Evolutionary conservation across 768 basidiomycete species (phyloP).

Genomic region (Mrakia blollopis): DNA sequence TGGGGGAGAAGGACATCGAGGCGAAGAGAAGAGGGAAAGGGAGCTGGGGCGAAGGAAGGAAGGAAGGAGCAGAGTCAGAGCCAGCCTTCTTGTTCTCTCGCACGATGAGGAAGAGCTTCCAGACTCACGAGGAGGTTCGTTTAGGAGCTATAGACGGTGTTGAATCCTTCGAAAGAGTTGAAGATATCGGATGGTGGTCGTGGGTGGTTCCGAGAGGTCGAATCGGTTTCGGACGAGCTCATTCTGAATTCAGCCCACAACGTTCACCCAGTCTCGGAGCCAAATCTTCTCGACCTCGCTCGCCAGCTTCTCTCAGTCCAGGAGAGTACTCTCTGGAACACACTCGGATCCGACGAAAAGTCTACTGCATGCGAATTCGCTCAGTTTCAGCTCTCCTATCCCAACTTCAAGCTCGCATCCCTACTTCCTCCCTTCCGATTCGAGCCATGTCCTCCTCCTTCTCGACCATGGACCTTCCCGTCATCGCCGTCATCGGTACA

Average conservation of each 20-base stretch:
- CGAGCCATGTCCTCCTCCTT: background rate
- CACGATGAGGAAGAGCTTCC: background rate
- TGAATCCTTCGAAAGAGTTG: background rate
- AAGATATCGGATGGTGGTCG: background rate
- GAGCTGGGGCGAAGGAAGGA: background rate
- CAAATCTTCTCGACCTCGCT: background rate
- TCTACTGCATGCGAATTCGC: background rate
- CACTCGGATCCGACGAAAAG: background rate
- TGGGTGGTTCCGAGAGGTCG: background rate
- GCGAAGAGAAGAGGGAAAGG: background rate
- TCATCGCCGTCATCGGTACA: slow-evolving; percentile 84
- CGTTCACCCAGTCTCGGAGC: background rate
- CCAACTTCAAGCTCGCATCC: background rate
- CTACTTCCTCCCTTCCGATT: background rate
- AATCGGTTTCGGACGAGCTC: background rate
- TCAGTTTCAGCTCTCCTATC: background rate
- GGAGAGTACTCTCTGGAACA: background rate
- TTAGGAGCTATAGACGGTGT: background rate
- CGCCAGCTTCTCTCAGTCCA: background rate
- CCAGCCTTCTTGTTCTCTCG: too few relatives aligned
- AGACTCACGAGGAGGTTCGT: background rate
- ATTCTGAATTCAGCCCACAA: background rate
- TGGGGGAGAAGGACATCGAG: background rate
- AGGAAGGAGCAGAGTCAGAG: background rate
- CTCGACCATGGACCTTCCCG: slow-evolving; percentile 26